These are phyloP conservation scores for Diutina pseudorugosa DNA, from an alignment of 1,139 yeast genomes.

Conservation along the genomic window DNA sequence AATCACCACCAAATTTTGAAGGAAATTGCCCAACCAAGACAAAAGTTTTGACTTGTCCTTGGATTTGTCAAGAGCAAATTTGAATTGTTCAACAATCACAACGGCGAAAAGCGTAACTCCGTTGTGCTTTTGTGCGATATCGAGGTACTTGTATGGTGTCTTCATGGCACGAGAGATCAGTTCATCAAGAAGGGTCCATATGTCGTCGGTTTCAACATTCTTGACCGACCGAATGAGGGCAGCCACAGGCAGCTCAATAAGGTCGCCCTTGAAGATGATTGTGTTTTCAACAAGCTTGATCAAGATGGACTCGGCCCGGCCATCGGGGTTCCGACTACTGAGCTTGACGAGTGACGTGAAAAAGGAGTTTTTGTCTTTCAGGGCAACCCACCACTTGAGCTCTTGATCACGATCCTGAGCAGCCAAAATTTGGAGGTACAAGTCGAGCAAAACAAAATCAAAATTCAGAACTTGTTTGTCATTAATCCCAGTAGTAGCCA, in stretches of 20 bases:
- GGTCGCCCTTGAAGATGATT: not conserved
- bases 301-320: not conserved
- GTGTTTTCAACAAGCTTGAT: not conserved
- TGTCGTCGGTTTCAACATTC: slow-evolving; percentile 5
- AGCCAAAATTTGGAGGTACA: slow-evolving; percentile 27
- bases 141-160: slow-evolving; percentile 78
- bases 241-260: not conserved
- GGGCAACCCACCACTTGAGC: slow-evolving; percentile 56
- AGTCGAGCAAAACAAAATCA: slow-evolving; percentile 37
- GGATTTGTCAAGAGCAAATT: slow-evolving; percentile 21
- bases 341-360: slow-evolving; percentile 50
- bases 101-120: slow-evolving; percentile 55
- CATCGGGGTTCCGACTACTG: not conserved
- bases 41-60: slow-evolving; percentile 13
- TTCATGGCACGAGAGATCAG: slow-evolving; percentile 55
- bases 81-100: slow-evolving; percentile 63
- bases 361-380: slow-evolving; percentile 33
- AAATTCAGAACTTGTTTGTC: slow-evolving; percentile 6
- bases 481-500: slow-evolving; percentile 4
- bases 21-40: slow-evolving; percentile 41
- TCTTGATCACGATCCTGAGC: slow-evolving; percentile 15
- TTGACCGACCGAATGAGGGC: not conserved
- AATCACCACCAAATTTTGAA: slow-evolving; percentile 29
- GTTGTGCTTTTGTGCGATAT: slow-evolving; percentile 33
- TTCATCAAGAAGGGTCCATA: slow-evolving; percentile 61